Percentiles rank a stretch among this genome's conserved stretches.
Evolutionary conservation across 2,329 filamentous ascomycete genomes (phyloP).

Genomic region (Raffaelea arxii): DNA sequence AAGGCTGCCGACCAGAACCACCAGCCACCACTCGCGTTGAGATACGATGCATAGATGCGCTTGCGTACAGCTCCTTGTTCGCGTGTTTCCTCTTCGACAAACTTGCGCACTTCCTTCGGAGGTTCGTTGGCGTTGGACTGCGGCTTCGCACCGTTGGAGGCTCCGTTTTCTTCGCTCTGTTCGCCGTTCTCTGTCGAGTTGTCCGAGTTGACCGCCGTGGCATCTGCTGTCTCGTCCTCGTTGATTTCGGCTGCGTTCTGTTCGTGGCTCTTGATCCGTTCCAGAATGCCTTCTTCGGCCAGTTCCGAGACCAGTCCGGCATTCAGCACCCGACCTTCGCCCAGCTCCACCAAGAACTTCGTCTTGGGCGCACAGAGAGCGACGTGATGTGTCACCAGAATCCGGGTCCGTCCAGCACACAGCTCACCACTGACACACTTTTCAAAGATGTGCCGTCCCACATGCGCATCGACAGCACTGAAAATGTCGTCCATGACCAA

Average conservation of each 20-base stretch:
- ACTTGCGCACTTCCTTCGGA: slow-evolving; percentile 53
- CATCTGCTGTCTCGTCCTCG: slow-evolving; percentile 31
- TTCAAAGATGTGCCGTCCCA: slow-evolving; percentile 70
- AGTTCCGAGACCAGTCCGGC: slow-evolving; percentile 58
- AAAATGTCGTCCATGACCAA: slow-evolving; percentile 78
- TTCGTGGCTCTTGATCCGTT: slow-evolving; percentile 48
- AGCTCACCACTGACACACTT: slow-evolving; percentile 64
- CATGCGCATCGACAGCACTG: slow-evolving; percentile 72
- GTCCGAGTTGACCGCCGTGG: slow-evolving; percentile 46
- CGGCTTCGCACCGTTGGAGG: slow-evolving; percentile 8
- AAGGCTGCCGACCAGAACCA: slow-evolving; percentile 48
- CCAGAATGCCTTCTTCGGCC: slow-evolving; percentile 43
- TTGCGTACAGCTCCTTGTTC: slow-evolving; percentile 61
- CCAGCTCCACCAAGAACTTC: slow-evolving; percentile 65
- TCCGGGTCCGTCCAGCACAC: slow-evolving; percentile 59
- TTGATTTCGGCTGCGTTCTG: slow-evolving; percentile 32
- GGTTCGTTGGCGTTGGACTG: slow-evolving; percentile 17
- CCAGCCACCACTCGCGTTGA: slow-evolving; percentile 55
- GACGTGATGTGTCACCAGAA: slow-evolving; percentile 74
- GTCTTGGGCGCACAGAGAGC: slow-evolving; percentile 60
- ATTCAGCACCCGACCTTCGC: slow-evolving; percentile 55
- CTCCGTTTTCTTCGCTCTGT: slow-evolving; percentile 22
- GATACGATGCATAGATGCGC: slow-evolving; percentile 57
- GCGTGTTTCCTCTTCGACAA: slow-evolving; percentile 65
- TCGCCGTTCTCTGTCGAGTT: slow-evolving; percentile 11